Conservation (phyloP, 2,329 filamentous ascomycete species). For the Monosporascus sp. region DNA sequence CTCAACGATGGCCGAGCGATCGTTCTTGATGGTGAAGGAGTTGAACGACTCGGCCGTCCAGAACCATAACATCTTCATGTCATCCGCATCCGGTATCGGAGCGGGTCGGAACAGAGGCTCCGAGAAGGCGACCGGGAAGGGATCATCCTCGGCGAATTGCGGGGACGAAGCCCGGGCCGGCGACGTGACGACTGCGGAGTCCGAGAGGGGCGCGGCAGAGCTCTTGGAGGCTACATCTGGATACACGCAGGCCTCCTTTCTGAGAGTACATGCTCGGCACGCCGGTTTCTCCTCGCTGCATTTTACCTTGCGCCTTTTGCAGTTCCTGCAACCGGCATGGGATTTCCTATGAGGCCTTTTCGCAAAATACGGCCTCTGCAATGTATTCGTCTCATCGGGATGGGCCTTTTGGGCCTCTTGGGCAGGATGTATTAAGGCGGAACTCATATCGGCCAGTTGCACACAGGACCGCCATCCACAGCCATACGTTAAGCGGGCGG, state of each 20-base stretch:
- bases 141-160: background rate
- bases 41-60: constrained; percentile 42
- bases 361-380: constrained; percentile 31
- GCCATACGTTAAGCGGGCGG: too few species aligned
- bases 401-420: too few species aligned
- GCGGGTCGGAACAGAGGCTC: constrained; percentile 33
- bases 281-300: constrained; percentile 47
- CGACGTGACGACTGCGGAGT: background rate
- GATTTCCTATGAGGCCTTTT: constrained; percentile 54
- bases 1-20: constrained; percentile 30
- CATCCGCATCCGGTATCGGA: constrained; percentile 29
- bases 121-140: constrained; percentile 14
- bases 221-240: constrained; percentile 14
- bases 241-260: constrained; percentile 45
- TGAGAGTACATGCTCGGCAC: constrained; percentile 44
- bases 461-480: too few species aligned
- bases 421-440: too few species aligned
- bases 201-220: background rate
- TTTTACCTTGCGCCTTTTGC: constrained; percentile 7
- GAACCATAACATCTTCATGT: constrained; percentile 53
- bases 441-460: too few species aligned
- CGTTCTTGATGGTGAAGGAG: constrained; percentile 39
- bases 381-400: too few species aligned
- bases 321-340: constrained; percentile 39
- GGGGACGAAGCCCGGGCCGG: background rate